Percentiles rank a stretch among this genome's conserved stretches.
phyloP scores from a whole-genome alignment of 192 early-diverging fungal genomes.

The Mortierella hygrophila region DNA sequence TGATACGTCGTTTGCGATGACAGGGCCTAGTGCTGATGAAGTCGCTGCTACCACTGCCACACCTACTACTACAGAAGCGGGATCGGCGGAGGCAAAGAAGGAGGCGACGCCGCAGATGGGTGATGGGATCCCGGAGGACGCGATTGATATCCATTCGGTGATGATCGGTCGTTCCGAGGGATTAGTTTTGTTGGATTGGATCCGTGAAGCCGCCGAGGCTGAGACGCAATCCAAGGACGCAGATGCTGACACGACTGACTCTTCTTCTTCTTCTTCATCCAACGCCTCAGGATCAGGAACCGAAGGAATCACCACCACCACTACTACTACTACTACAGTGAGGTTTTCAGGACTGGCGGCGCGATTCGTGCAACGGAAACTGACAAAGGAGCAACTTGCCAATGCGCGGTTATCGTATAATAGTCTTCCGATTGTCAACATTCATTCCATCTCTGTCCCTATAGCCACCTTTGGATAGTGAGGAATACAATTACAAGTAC shows the following conservation, averaged over 20 bases:
- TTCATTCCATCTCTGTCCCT: constrained; percentile 20
- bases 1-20: constrained; percentile 45
- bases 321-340: background rate
- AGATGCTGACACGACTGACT: background rate
- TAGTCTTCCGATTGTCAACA: constrained; percentile 41
- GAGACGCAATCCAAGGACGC: no score
- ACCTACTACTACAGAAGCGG: background rate
- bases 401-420: constrained; percentile 42
- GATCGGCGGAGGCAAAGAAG: background rate
- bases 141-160: constrained; percentile 48
- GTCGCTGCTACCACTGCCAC: background rate
- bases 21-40: constrained; percentile 2
- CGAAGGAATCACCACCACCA: no score
- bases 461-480: constrained; percentile 12
- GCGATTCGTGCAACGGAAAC: constrained; percentile 33
- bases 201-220: constrained; percentile 15
- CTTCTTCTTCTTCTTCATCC: background rate
- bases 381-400: constrained; percentile 30
- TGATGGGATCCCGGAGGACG: constrained; percentile 32
- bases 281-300: background rate
- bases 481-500: background rate
- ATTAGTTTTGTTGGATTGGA: constrained; percentile 25
- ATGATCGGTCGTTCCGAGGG: constrained; percentile 39
- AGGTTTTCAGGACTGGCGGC: constrained; percentile 1
- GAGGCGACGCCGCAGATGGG: background rate